Base-by-base conservation (phyloP, 2,329 filamentous ascomycete genomes). In the Periconia macrospinosa region DNA sequence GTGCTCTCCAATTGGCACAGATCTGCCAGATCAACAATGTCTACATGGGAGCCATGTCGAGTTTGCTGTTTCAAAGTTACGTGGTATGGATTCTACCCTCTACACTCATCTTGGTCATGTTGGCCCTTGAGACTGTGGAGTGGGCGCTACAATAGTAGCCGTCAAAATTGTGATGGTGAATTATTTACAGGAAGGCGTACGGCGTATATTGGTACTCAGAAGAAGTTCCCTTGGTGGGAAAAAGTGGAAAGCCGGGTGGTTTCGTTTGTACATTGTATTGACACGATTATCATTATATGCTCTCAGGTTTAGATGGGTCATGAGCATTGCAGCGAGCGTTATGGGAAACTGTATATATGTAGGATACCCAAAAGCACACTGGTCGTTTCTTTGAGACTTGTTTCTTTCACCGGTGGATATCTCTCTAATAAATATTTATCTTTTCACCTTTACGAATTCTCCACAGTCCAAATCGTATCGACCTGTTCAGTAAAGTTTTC, bases 11-110 rank as follows among this genome's bases (percentile, higher is more conserved):
- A 76, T 79, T 99, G 68, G 93, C 94, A 7, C 94, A 99, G 77
- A 99, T 99, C 56, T 99, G 94, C 77, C 94, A 97, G 81, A 90
- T 97, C 77, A 99, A 99, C 75, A 89, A 89, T 58, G 94, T 99
- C 10, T 99, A 91, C 74, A 93, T 97, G 80, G 86, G 88, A 17
- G 91, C 94, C 46, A 97, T 99, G 92, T 90, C 90, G 57, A 90
- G 86, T 72, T 83, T 99, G 52, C 78, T 97, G 47, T 96, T 97
- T 79, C 93, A 97, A 79, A 97, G 93, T 77, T 96, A 96, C 70
- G 91, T 99, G 55, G 87, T 97, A 59, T 96, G 92, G 91, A 97
- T 99, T 63, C 82, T 99, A 47, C 94, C 94, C 1, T 96, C 91
- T 40, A 99, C 94, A 1, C 83, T 99, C 41, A 70, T 95, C 35